Conservation (phyloP, 202 grass and related monocot genomes). For the Setaria italica region DNA sequence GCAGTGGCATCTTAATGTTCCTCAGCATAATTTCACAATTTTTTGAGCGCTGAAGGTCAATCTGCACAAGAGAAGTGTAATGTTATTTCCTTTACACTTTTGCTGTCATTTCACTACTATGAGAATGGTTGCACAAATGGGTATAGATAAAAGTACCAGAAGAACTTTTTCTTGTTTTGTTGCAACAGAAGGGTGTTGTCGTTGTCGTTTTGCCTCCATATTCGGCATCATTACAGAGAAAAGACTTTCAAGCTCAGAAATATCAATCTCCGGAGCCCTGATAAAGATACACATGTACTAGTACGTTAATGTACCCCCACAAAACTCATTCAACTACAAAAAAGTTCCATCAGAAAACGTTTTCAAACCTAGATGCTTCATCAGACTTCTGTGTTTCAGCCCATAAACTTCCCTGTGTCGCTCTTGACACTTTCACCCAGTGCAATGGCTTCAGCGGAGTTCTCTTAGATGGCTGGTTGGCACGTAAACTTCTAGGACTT, state of each 20-base stretch:
- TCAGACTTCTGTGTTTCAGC: slow-evolving; percentile 77
- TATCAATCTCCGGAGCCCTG: slow-evolving; percentile 90
- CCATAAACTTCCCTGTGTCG: slow-evolving; percentile 88
- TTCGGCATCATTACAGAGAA: slow-evolving; percentile 76
- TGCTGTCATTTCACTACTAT: neutral
- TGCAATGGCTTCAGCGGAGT: slow-evolving; percentile 84
- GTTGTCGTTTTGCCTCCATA: slow-evolving; percentile 59
- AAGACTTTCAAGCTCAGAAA: slow-evolving; percentile 90
- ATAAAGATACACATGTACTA: slow-evolving; percentile 38
- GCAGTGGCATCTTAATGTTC: slow-evolving; percentile 87
- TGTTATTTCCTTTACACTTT: slow-evolving; percentile 32
- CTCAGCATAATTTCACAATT: slow-evolving; percentile 99
- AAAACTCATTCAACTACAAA: slow-evolving; percentile 14
- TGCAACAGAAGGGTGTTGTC: slow-evolving; percentile 53
- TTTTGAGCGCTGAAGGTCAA: slow-evolving; percentile 89
- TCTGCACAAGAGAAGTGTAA: slow-evolving; percentile 58
- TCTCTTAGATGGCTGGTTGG: slow-evolving; percentile 68
- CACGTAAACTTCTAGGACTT: slow-evolving; percentile 66
- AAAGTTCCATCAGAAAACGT: slow-evolving; percentile 28
- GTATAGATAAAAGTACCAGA: slow-evolving; percentile 59
- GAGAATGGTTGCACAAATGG: slow-evolving; percentile 22
- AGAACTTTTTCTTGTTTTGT: slow-evolving; percentile 84
- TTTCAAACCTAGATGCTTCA: slow-evolving; percentile 65
- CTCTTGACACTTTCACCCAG: slow-evolving; percentile 97
- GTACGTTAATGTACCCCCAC: slow-evolving; percentile 19